A percentile compares a stretch with the other conserved stretches of the same genome.
Conservation (phyloP, 371 early-diverging fungal genomes). For the Apophysomyces elegans region DNA sequence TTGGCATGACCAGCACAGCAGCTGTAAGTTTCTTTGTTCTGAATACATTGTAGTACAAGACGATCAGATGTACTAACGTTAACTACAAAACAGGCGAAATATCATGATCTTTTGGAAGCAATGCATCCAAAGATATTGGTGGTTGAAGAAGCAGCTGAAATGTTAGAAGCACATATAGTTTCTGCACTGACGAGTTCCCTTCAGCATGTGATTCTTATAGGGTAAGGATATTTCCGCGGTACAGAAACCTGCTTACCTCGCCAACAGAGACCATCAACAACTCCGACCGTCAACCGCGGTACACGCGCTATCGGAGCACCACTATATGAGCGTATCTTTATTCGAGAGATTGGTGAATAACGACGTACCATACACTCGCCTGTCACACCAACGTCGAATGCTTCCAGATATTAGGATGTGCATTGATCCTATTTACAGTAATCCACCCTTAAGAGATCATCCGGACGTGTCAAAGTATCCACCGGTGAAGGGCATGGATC, state of each 20-base stretch:
- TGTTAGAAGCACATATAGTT: conserved; percentile 72
- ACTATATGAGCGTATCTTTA: conserved; percentile 64
- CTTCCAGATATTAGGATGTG: conserved; percentile 69
- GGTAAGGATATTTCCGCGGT: conserved; percentile 37
- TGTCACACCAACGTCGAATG: conserved; percentile 76
- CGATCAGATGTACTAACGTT: conserved; percentile 5
- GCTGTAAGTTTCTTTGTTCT: conserved; percentile 52
- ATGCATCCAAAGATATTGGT: conserved; percentile 61
- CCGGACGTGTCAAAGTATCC: conserved; percentile 50
- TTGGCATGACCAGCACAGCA: conserved; percentile 77
- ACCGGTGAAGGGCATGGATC: conserved; percentile 59
- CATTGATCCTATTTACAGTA: conserved; percentile 59
- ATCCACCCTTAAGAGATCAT: conserved; percentile 56
- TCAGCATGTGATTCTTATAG: conserved; percentile 72
- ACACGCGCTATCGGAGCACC: conserved; percentile 48
- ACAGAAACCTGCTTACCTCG: neutral
- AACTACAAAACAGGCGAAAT: conserved; percentile 53
- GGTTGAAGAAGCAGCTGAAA: conserved; percentile 79
- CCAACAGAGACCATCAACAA: conserved; percentile 69
- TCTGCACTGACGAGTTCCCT: conserved; percentile 58
- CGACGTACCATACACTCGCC: conserved; percentile 52
- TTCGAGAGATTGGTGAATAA: conserved; percentile 71
- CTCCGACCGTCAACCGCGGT: conserved; percentile 65
- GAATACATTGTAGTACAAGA: neutral
- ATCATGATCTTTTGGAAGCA: conserved; percentile 57